Evolutionary conservation across 257 asterid genomes (phyloP), one percentile per base, ranked within the genome.

Genomic region (Ilex asprella): DNA sequence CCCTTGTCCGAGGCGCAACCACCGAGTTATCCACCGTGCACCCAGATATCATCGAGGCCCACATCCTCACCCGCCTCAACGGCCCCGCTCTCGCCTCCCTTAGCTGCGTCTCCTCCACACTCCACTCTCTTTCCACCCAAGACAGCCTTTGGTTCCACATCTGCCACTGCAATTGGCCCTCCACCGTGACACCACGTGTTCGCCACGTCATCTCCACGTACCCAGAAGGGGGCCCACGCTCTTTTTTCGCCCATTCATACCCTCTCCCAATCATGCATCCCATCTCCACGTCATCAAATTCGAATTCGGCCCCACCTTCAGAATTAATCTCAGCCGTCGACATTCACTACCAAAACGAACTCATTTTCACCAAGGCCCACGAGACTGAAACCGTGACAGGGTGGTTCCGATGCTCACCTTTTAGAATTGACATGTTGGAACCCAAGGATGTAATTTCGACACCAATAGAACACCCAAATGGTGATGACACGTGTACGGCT

Each of bases 331-430:
- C 95, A 1, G 88, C 95, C 73, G 96, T 91, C 12, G 98, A 91
- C 46, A 67, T 91, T 31, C 76, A 39, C 69, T 77, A 84, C 79
- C 67, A 65, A 44, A 65, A 68, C 13, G 16, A 56, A 2, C 57
- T 76, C 43, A 65, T 91, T 12, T 80, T 83, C 78, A 62, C 78
- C 6, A 84, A 78, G 46, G 66, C 70, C 7, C 86, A 74, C 12
- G 91, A 81, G 55, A 83, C 84, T 0, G 96, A 88, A 67, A 82
- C 95, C 16, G 73, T 46, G 2, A 73, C 74, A 69, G 84, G 67
- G 12, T 91, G 96, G 98, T 91, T 86, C 79, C 90, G 79, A 66
- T 86, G 87, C 76, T 88, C 95, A 5, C 98, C 96, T 2, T 82
- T 86, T 70, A 69, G 95, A 62, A 70, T 91, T 10, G 98, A 91